Evolutionary conservation across 2,329 filamentous ascomycete genomes (phyloP).

Genomic region (Hymenoscyphus repandus): DNA sequence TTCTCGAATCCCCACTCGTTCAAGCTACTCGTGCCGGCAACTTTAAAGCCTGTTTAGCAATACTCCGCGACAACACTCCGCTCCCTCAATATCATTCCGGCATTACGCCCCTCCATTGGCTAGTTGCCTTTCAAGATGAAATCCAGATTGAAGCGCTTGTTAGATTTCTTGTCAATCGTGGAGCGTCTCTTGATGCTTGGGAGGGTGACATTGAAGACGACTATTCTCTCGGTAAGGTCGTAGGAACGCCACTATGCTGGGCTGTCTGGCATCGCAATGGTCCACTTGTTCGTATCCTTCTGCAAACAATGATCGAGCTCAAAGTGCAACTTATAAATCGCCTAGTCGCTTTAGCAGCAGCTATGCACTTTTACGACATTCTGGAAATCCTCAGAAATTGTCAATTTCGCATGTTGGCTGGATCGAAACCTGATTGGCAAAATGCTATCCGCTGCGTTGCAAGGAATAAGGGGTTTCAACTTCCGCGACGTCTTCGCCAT

Average conservation of each 20-base stretch:
- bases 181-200: background rate
- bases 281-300: background rate
- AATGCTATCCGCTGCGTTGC: background rate
- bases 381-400: background rate
- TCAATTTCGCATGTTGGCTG: background rate
- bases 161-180: background rate
- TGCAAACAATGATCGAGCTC: background rate
- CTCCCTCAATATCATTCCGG: background rate
- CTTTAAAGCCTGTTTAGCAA: background rate
- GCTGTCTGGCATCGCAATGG: constrained; percentile 3
- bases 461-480: background rate
- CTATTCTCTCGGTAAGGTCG: background rate
- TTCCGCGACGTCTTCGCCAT: background rate
- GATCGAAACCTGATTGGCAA: background rate
- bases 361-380: constrained; percentile 3
- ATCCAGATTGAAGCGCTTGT: background rate
- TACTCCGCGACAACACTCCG: background rate
- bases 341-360: background rate
- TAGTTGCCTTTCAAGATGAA: constrained; percentile 1
- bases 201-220: background rate
- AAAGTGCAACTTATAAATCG: background rate
- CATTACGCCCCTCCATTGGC: constrained; percentile 1
- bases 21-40: background rate
- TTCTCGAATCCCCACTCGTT: background rate
- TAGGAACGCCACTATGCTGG: constrained; percentile 1